A percentile compares a stretch with the other conserved stretches of the same genome.
Conservation (phyloP, 495 filamentous ascomycete genomes). For the Penicillium lagena region DNA sequence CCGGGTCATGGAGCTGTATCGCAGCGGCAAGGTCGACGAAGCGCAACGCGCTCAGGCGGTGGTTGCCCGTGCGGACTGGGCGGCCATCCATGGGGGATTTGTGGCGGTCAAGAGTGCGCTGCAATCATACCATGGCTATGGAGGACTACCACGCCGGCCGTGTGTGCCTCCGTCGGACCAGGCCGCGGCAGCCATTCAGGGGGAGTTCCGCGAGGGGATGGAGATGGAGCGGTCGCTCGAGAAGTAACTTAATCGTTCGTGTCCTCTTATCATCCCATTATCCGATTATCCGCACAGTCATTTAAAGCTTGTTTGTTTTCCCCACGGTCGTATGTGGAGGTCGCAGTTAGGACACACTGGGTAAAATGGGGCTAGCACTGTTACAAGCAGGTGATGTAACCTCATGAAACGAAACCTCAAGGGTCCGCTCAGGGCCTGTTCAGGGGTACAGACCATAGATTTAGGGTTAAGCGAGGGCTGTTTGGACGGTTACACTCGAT, state of each 20-base stretch:
- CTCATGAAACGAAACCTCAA: slow-evolving; percentile 11
- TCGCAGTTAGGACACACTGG: slow-evolving; percentile 1
- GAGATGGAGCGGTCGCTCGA: slow-evolving; percentile 56
- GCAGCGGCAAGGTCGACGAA: slow-evolving; percentile 59
- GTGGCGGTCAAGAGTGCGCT: slow-evolving; percentile 79
- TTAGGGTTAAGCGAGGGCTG: too few species aligned
- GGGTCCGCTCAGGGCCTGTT: too few species aligned
- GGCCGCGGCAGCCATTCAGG: slow-evolving; percentile 55
- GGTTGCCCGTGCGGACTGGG: slow-evolving; percentile 81
- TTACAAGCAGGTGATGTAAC: slow-evolving; percentile 9
- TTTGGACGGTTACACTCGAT: too few species aligned
- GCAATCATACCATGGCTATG: slow-evolving; percentile 69
- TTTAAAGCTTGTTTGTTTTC: background rate
- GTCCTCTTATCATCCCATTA: background rate
- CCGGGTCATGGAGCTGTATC: slow-evolving; percentile 65
- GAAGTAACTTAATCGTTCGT: background rate
- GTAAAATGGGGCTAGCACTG: too few species aligned
- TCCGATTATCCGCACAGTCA: background rate
- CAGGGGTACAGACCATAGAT: too few species aligned
- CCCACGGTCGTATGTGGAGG: slow-evolving; percentile 14
- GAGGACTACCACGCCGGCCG: slow-evolving; percentile 68
- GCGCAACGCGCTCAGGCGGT: slow-evolving; percentile 73
- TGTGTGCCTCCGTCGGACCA: slow-evolving; percentile 61
- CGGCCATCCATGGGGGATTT: slow-evolving; percentile 77
- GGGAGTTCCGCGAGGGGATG: slow-evolving; percentile 69